Base-by-base conservation (phyloP, 441 rosid genomes). In the Pelargonium fulgidum region DNA sequence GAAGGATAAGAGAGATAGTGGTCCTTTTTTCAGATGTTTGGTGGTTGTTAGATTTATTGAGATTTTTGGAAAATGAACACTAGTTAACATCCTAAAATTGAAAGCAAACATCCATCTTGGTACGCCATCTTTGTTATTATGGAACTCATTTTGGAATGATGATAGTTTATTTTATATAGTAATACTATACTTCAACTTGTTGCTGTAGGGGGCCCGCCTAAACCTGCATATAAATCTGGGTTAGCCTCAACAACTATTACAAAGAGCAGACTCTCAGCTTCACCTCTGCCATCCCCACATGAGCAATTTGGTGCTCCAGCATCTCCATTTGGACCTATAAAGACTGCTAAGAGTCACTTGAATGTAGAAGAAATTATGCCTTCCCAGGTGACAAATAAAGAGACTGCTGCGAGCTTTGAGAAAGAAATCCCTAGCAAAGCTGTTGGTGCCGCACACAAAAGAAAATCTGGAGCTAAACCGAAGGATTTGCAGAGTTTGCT, bases 281-380 rank as follows among this genome's bases (percentile, higher is more conserved):
- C 99, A 62, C 98, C 99, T 62, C 73, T 84, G 68, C 84, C 84
- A 66, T 84, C 92, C 76, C 85, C 97, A 50, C 83, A 85, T 58
- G 85, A 86, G 63, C 90, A 78, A 77, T 78, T 82, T 69, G 83
- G 78, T 72, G 73, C 81, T 75, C 78, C 85, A 45, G 81, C 83
- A 61, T 82, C 90, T 69, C 87, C 97, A 12, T 68, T 65, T 77
- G 85, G 82, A 71, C 68, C 72, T 70, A 91, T 82, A 77, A 86
- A 76, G 76, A 64, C 69, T 64, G 68, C 76, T 73, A 86, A 85
- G 81, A 73, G 64, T 79, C 80, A 74, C 48, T 74, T 72, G 67
- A 75, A 74, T 70, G 48, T 65, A 36, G 92, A 83, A 73, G 85
- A 83, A 72, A 72, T 76, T 58, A 70, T 76, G 54, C 81, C 79